phyloP scores from a whole-genome alignment of 345 rosid genomes.

The Euphorbia pulcherrima region DNA sequence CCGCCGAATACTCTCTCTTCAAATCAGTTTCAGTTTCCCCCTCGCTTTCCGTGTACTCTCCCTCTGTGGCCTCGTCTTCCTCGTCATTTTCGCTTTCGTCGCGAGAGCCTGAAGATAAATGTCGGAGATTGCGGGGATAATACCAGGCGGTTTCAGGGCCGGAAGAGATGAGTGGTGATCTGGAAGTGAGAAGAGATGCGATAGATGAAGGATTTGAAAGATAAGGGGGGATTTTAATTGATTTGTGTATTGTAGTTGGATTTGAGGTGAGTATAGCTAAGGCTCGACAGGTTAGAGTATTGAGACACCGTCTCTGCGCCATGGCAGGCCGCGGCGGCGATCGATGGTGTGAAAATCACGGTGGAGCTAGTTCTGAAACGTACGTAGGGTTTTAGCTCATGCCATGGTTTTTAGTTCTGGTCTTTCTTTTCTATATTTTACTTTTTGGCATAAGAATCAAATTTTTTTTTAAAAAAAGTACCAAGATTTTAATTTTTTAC shows the following conservation, averaged over 20 bases:
- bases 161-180: constrained; percentile 10
- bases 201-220: constrained; percentile 4
- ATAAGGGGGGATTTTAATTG: constrained; percentile 4
- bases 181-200: constrained; percentile 16
- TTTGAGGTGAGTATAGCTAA: constrained; percentile 30
- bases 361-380: not conserved
- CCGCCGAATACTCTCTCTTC: constrained; percentile 50
- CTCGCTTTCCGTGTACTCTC: not conserved
- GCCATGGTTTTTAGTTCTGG: not conserved
- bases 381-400: constrained; percentile 1
- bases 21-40: not conserved
- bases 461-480: no score
- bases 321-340: constrained; percentile 22
- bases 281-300: constrained; percentile 44
- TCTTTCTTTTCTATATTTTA: no score
- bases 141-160: constrained; percentile 12
- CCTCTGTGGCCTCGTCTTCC: constrained; percentile 16
- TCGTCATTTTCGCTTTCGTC: constrained; percentile 27
- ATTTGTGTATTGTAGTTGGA: constrained; percentile 17
- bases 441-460: no score
- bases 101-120: constrained; percentile 43
- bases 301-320: constrained; percentile 72
- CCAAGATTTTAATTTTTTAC: no score
- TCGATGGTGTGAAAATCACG: constrained; percentile 6
- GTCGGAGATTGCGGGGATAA: constrained; percentile 25